phyloP scores from a whole-genome alignment of 306 rosid species.

The Rosa rugosa region DNA sequence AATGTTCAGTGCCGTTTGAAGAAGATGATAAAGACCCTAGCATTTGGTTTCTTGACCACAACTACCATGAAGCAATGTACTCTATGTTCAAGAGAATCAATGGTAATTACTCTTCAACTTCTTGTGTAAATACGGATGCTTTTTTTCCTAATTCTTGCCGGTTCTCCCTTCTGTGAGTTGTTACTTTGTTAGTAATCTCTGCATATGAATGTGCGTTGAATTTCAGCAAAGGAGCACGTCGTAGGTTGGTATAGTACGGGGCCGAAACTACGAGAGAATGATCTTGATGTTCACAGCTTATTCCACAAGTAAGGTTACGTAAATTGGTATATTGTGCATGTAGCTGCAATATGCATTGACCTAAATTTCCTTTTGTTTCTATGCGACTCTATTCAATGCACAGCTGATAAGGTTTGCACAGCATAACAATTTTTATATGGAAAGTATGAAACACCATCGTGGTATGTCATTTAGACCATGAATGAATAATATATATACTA shows the following conservation, averaged over 20 bases:
- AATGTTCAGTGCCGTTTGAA: constrained; percentile 79
- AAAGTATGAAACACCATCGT: background rate
- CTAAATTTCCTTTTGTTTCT: background rate
- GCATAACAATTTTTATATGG: background rate
- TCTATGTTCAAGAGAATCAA: constrained; percentile 97
- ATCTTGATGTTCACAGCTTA: constrained; percentile 74
- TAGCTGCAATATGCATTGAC: background rate
- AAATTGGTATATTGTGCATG: background rate
- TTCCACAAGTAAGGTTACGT: constrained; percentile 64
- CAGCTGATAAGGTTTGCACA: background rate
- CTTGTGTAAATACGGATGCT: background rate
- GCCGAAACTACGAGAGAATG: constrained; percentile 87
- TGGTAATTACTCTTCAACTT: constrained; percentile 42
- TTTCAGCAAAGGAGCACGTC: constrained; percentile 85
- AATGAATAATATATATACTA: too few relatives aligned
- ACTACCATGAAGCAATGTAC: constrained; percentile 85
- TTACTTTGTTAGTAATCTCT: background rate
- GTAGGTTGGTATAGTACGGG: constrained; percentile 98
- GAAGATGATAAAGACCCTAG: constrained; percentile 91
- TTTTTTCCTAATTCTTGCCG: background rate
- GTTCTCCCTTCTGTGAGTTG: background rate
- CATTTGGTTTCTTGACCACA: constrained; percentile 95
- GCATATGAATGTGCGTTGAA: background rate
- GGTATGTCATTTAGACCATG: too few relatives aligned
- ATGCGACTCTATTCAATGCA: background rate